A percentile compares a stretch with the other conserved stretches of the same genome.
These are phyloP conservation scores for Priceomyces medius DNA, from an alignment of 805 yeast genomes.

Conservation along the genomic window DNA sequence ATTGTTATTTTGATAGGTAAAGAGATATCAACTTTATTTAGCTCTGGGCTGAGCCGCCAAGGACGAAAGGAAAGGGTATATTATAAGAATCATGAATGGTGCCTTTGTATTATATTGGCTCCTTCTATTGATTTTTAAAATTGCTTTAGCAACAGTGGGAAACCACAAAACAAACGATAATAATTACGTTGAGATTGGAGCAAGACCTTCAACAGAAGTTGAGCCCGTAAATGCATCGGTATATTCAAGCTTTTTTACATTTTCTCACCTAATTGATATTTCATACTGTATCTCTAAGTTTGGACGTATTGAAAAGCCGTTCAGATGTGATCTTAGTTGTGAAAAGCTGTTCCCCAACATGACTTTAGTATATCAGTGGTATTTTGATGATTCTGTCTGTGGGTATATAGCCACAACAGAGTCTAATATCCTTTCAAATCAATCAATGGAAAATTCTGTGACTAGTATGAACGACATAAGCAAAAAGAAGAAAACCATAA, in stretches of 20 bases:
- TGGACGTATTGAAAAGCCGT: conserved; percentile 33
- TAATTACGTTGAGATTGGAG: not conserved
- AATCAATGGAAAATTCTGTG: too few relatives aligned
- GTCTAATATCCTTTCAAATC: conserved; percentile 25
- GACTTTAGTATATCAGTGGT: conserved; percentile 42
- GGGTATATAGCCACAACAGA: conserved; percentile 40
- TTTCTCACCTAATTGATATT: conserved; percentile 44
- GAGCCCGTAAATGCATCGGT: conserved; percentile 21
- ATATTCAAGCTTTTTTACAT: conserved; percentile 31
- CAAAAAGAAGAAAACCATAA: conserved; percentile 25
- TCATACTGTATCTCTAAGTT: conserved; percentile 39
- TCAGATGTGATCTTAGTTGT: conserved; percentile 38
- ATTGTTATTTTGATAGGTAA: not conserved
- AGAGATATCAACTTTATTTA: too few relatives aligned
- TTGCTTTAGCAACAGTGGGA: not conserved
- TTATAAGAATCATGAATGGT: too few relatives aligned
- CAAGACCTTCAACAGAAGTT: conserved; percentile 9
- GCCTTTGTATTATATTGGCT: not conserved
- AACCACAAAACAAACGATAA: not conserved
- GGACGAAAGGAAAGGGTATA: too few relatives aligned
- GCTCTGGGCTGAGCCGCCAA: too few relatives aligned
- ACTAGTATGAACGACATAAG: too few relatives aligned
- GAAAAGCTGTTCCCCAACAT: conserved; percentile 34
- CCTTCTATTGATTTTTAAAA: not conserved
- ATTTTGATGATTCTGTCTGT: conserved; percentile 33